phyloP scores from a whole-genome alignment of 495 filamentous ascomycete species.

The Penicillium steckii region DNA sequence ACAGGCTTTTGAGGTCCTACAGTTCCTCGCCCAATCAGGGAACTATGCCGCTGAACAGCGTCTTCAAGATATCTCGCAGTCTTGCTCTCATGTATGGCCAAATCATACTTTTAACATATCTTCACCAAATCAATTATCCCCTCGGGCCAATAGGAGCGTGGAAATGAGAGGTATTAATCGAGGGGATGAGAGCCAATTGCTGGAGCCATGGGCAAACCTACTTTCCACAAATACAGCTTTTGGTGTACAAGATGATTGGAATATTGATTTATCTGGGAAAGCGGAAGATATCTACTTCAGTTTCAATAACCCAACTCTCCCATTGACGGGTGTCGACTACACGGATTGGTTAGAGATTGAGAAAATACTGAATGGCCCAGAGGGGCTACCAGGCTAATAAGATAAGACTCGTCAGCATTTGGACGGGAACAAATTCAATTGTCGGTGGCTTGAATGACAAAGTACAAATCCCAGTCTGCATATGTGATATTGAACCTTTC shows the following conservation, averaged over 20 bases:
- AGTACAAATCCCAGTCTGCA: too few relatives aligned
- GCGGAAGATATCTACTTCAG: slow-evolving; percentile 23
- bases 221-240: slow-evolving; percentile 6
- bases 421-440: too few relatives aligned
- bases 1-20: slow-evolving; percentile 19
- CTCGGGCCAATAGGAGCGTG: not conserved
- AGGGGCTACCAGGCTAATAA: not conserved
- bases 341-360: slow-evolving; percentile 26
- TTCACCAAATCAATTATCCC: not conserved
- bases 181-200: slow-evolving; percentile 11
- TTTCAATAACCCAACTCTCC: slow-evolving; percentile 20
- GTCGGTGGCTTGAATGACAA: too few relatives aligned
- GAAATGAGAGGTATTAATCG: not conserved
- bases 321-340: slow-evolving; percentile 22
- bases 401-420: too few relatives aligned
- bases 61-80: slow-evolving; percentile 22
- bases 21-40: slow-evolving; percentile 16
- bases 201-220: slow-evolving; percentile 15
- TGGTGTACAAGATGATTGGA: slow-evolving; percentile 16
- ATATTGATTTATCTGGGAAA: slow-evolving; percentile 17
- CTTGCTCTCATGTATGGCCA: slow-evolving; percentile 20
- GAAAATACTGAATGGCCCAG: slow-evolving; percentile 16
- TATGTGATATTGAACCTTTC: too few relatives aligned
- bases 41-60: slow-evolving; percentile 20
- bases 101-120: slow-evolving; percentile 1